Evolutionary conservation across 129 eudicot genomes (phyloP), one percentile per base, ranked within the genome.

Genomic region (Artemisia argyi): DNA sequence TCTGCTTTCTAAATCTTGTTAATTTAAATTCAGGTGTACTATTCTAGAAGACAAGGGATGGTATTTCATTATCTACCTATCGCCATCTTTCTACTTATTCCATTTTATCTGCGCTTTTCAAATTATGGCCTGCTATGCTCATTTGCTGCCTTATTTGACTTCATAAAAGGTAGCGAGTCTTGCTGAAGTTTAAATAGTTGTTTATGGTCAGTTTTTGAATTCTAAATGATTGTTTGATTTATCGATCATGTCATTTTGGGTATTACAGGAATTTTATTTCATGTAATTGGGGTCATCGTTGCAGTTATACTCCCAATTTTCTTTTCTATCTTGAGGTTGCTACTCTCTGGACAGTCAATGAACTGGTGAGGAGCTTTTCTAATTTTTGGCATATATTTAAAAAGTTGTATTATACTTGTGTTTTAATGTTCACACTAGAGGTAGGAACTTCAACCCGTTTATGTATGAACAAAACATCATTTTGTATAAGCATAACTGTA

Each of bases 331-430:
- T 61, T 85, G 66, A 82, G 94, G 79, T 64, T 95, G 76, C 68
- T 88, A 19, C 84, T 90, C 85, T 57, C 83, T 62, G 80, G 85
- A 42, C 84, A 88, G 55, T 77, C 99, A 22, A 95, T 95, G 99
- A 88, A 87, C 80, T 95, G 99, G 99, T 95, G 83, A 60, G 87
- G 35, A 56, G 48, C 50, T 55, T 68, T 63, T 61, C 52, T 67
- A 61, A 68, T 16, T 32, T 42, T 17, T 15, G 49, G 59, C 69
- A 59, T 22, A 57, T 76, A 17, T 7, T 74, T 74, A 11, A 53
- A 52, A 7, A 28, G 35, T 48, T 68, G 16, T 26, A 15, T 16
- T 61, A 50, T 50, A 49, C 72, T 50, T 16, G 24, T 7, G 47
- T 50, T 68, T 16, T 17, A 50, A 50, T 42, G 20, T 66, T 68